Evolutionary conservation across 345 rosid genomes (phyloP), one percentile per base, ranked within the genome.

Genomic region (Acer campestre): DNA sequence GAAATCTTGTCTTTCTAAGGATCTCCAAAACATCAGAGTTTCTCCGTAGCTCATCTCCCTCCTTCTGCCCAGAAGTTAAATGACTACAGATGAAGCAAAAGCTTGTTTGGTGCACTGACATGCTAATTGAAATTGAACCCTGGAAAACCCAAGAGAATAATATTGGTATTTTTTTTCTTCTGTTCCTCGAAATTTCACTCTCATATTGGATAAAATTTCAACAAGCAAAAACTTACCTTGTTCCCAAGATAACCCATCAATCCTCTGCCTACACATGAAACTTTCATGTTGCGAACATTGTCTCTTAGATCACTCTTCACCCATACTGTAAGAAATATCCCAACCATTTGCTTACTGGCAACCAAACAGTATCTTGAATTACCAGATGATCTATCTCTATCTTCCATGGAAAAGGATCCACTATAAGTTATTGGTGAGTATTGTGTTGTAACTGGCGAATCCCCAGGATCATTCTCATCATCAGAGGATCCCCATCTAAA

Each of bases 181-280:
- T 58, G 40, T 72, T 75, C 75, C 69, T 55, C 69, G 71, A 63
- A 23, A 29, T 68, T 75, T 63, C 40, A 70, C 40, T 62, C 65
- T 73, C 68, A 70, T 78, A 48, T 40, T 71, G 64, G 25, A 76
- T 20, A 70, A 70, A 55, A 51, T 38, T 59, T 31, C 23, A 13
- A 75, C 22, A 71, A 73, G 74, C 23, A 56, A 82, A 74, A 67
- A 38, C 58, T 7, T 80, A 94, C 99, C 98, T 97, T 97, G 90
- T 97, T 97, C 61, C 99, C 97, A 22, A 97, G 98, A 84, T 94
- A 97, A 74, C 98, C 99, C 98, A 97, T 97, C 86, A 97, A 84
- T 83, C 99, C 99, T 94, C 99, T 90, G 55, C 99, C 99, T 11
- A 97, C 98, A 84, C 98, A 93, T 20, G 98, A 97, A 58, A 97